These are phyloP conservation scores for Myxozyma lipomycoides DNA, from an alignment of 805 yeast species.

Conservation along the genomic window DNA sequence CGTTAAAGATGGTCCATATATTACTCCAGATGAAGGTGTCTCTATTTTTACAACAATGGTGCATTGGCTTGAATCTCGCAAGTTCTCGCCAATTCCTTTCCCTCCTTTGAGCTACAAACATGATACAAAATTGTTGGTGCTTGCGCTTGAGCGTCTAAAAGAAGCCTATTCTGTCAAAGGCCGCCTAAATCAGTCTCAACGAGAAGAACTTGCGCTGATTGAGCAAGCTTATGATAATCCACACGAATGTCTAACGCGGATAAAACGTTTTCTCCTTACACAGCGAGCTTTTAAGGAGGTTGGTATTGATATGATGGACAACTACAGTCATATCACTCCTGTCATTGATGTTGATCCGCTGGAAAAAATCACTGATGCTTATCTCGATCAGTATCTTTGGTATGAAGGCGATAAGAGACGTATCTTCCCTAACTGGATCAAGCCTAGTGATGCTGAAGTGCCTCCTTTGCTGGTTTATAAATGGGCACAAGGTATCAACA, in stretches of 20 bases:
- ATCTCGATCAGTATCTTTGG: constrained; percentile 92
- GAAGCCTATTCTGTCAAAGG: constrained; percentile 73
- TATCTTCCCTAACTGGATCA: constrained; percentile 92
- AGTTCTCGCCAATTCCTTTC: constrained; percentile 83
- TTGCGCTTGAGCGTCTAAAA: constrained; percentile 85
- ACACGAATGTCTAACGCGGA: constrained; percentile 80
- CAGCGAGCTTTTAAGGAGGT: constrained; percentile 92
- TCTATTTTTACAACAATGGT: constrained; percentile 82
- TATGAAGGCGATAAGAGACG: constrained; percentile 86
- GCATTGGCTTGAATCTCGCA: constrained; percentile 81
- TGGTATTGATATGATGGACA: constrained; percentile 83
- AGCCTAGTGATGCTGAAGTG: constrained; percentile 89
- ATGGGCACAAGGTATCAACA: constrained; percentile 90
- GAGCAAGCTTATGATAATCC: constrained; percentile 98
- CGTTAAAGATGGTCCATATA: constrained; percentile 81
- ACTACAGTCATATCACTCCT: constrained; percentile 77
- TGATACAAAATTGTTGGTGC: constrained; percentile 82
- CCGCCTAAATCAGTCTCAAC: constrained; percentile 75
- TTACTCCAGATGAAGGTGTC: constrained; percentile 84
- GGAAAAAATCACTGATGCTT: constrained; percentile 95
- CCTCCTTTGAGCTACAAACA: constrained; percentile 91
- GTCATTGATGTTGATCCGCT: constrained; percentile 85
- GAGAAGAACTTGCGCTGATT: constrained; percentile 88
- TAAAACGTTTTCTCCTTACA: constrained; percentile 75
- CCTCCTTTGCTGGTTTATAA: constrained; percentile 89